A percentile compares a stretch with the other conserved stretches of the same genome.
These are phyloP conservation scores for Parmelia sp. DNA, from an alignment of 495 filamentous ascomycete species.

Conservation along the genomic window DNA sequence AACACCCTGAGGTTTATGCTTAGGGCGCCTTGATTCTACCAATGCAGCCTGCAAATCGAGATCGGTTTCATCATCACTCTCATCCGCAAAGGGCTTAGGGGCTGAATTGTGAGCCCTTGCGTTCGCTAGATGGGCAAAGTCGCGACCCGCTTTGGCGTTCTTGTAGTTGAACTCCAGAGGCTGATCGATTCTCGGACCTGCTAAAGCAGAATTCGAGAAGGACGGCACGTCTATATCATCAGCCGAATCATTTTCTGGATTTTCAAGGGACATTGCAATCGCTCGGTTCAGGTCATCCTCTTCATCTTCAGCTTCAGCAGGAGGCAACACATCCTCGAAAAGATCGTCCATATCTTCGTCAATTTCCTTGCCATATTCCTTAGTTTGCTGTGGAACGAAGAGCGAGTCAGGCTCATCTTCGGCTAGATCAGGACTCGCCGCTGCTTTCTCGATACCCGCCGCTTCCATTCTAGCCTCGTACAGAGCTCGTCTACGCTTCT, in stretches of 20 bases:
- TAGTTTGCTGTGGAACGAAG: constrained; percentile 27
- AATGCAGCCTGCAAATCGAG: constrained; percentile 56
- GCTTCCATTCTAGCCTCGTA: constrained; percentile 35
- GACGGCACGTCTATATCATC: constrained; percentile 3
- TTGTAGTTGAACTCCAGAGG: constrained; percentile 27
- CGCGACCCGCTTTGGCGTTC: constrained; percentile 28
- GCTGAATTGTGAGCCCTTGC: constrained; percentile 23
- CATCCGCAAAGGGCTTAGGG: constrained; percentile 20
- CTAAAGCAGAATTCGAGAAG: constrained; percentile 11
- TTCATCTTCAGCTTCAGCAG: constrained; percentile 43
- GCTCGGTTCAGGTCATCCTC: constrained; percentile 75
- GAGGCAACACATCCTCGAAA: constrained; percentile 36
- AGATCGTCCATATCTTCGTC: constrained; percentile 36
- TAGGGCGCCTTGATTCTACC: constrained; percentile 40
- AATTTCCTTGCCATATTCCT: constrained; percentile 23
- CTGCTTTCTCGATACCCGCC: constrained; percentile 19
- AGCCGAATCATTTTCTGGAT: constrained; percentile 25
- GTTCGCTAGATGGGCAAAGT: constrained; percentile 28
- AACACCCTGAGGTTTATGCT: constrained; percentile 27
- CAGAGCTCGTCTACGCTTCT: constrained; percentile 39
- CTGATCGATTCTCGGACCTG: constrained; percentile 22
- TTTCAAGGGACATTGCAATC: constrained; percentile 71
- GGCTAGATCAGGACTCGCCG: constrained; percentile 48
- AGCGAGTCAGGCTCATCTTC: constrained; percentile 38
- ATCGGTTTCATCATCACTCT: constrained; percentile 36